Conservation (phyloP, 1,284 basidiomycete species). For the Ganoderma leucocontextum region DNA sequence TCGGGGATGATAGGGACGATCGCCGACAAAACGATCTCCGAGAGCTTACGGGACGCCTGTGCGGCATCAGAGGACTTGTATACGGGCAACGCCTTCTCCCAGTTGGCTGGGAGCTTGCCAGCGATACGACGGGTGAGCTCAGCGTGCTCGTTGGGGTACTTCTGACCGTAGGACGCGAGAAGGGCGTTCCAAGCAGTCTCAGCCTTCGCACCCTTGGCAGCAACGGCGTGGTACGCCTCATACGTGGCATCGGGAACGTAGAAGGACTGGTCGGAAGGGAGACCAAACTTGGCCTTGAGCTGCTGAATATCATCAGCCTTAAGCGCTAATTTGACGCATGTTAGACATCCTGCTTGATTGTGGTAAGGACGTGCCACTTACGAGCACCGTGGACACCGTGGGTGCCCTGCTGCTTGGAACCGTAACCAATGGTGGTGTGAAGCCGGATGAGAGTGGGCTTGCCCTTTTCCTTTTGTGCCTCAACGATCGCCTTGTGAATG, state of each 20-base stretch:
- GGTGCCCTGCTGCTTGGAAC: conserved; percentile 91
- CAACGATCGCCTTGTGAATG: conserved; percentile 84
- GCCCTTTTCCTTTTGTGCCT: conserved; percentile 78
- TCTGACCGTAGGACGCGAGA: conserved; percentile 76
- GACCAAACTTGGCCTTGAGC: conserved; percentile 88
- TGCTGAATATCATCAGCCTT: conserved; percentile 91
- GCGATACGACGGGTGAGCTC: conserved; percentile 88
- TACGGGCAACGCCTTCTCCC: conserved; percentile 88
- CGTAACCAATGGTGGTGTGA: conserved; percentile 93
- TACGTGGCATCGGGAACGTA: conserved; percentile 82
- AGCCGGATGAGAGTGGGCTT: conserved; percentile 91
- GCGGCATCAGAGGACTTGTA: conserved; percentile 86
- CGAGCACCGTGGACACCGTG: conserved; percentile 94
- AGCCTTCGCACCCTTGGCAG: conserved; percentile 75
- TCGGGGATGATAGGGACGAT: conserved; percentile 84
- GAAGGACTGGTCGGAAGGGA: conserved; percentile 85
- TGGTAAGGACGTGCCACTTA: conserved; percentile 50
- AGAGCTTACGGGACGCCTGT: conserved; percentile 92
- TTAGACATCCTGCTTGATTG: neutral
- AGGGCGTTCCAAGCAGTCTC: conserved; percentile 83
- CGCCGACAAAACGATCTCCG: conserved; percentile 87
- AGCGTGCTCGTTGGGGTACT: conserved; percentile 86
- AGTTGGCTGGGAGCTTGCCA: conserved; percentile 84
- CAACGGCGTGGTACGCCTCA: conserved; percentile 72
- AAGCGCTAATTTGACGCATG: conserved; percentile 61